Conservation (phyloP, 192 early-diverging fungal genomes). For the Backusella macrospora region DNA sequence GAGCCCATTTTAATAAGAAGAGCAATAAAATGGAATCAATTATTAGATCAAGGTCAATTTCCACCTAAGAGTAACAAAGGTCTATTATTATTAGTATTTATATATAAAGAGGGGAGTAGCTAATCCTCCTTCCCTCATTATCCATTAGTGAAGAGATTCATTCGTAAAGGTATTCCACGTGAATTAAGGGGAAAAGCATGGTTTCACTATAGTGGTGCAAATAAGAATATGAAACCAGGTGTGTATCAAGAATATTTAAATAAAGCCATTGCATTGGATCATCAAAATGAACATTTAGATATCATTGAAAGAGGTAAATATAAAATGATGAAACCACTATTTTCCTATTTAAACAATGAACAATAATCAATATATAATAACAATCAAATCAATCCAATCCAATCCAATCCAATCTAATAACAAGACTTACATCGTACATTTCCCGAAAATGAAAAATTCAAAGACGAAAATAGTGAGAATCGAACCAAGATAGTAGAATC, state of each 20-base stretch:
- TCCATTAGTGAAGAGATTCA: slow-evolving; percentile 65
- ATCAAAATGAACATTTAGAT: slow-evolving; percentile 65
- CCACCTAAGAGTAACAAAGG: slow-evolving; percentile 54
- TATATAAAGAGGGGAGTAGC: too few relatives aligned
- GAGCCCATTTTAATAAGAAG: slow-evolving; percentile 53
- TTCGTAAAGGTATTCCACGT: slow-evolving; percentile 80
- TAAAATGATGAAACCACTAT: background rate
- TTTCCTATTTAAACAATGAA: too few relatives aligned
- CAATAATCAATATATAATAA: background rate
- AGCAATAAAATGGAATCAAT: slow-evolving; percentile 53
- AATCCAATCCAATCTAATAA: background rate
- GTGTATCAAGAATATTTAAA: slow-evolving; percentile 56
- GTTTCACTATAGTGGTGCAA: slow-evolving; percentile 76
- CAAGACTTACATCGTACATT: slow-evolving; percentile 82
- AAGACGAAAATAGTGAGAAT: slow-evolving; percentile 35
- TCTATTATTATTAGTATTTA: too few relatives aligned
- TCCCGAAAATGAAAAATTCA: slow-evolving; percentile 78
- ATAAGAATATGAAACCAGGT: slow-evolving; percentile 53
- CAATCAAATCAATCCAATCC: background rate
- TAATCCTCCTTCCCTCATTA: background rate
- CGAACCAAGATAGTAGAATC: slow-evolving; percentile 48
- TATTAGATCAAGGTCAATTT: slow-evolving; percentile 52
- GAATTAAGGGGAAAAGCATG: slow-evolving; percentile 66
- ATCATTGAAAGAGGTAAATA: slow-evolving; percentile 69
- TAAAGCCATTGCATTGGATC: slow-evolving; percentile 45